These are phyloP conservation scores for Talaromyces pinophilus DNA, from an alignment of 2,329 filamentous ascomycete genomes.

Conservation along the genomic window DNA sequence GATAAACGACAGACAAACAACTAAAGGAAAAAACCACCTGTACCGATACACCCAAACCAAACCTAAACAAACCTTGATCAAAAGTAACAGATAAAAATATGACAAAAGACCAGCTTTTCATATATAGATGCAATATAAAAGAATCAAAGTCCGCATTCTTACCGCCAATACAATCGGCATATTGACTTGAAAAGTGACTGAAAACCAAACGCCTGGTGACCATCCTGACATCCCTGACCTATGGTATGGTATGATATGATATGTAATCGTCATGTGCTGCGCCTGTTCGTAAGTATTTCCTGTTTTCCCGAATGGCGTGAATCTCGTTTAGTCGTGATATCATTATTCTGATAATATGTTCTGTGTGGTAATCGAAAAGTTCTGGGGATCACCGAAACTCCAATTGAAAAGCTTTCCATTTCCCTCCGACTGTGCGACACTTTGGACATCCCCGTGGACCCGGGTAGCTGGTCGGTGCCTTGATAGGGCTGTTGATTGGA, in stretches of 20 bases:
- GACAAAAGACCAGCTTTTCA: constrained; percentile 13
- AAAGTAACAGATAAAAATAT: neutral
- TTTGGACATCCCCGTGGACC: constrained; percentile 47
- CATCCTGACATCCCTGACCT: constrained; percentile 1
- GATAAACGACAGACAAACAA: neutral
- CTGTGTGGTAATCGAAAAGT: neutral
- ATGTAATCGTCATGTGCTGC: constrained; percentile 1
- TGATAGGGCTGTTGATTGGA: constrained; percentile 36
- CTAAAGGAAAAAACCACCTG: constrained; percentile 18
- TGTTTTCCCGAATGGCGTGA: neutral
- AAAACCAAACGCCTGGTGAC: constrained; percentile 1
- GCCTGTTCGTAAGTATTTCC: constrained; percentile 12
- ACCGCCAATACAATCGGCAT: neutral
- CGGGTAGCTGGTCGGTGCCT: constrained; percentile 42
- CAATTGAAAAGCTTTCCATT: constrained; percentile 53
- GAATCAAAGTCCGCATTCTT: neutral
- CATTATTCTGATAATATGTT: constrained; percentile 8
- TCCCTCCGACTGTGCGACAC: constrained; percentile 48
- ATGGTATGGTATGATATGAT: constrained; percentile 5
- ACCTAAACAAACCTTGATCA: neutral
- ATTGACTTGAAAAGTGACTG: neutral
- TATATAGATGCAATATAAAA: constrained; percentile 14
- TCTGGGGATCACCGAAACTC: constrained; percentile 39
- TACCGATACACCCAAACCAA: constrained; percentile 20
- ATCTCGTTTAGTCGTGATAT: constrained; percentile 18